A percentile compares a stretch with the other conserved stretches of the same genome.
These are phyloP conservation scores for Agrocybe pediades DNA, from an alignment of 768 basidiomycete species.

Conservation along the genomic window DNA sequence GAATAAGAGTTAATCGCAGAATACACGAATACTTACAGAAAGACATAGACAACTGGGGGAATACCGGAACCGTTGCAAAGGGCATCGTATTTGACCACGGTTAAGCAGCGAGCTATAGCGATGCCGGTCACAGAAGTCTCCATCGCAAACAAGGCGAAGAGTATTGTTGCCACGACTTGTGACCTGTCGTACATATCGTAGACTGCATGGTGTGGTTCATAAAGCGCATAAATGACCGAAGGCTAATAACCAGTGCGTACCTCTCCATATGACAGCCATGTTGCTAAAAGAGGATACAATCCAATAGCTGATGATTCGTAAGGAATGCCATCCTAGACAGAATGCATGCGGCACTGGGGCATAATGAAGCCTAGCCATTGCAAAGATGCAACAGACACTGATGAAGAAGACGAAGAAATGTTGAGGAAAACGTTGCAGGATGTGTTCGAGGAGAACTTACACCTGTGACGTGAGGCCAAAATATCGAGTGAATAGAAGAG, in stretches of 20 bases:
- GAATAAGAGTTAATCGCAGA: too few relatives aligned
- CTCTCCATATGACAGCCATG: slow-evolving; percentile 4
- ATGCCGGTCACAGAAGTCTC: slow-evolving; percentile 5
- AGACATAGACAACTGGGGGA: neutral
- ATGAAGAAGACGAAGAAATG: neutral
- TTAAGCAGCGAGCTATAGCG: neutral
- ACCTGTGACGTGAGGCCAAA: slow-evolving; percentile 5
- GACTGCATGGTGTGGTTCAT: slow-evolving; percentile 1
- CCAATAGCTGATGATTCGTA: slow-evolving; percentile 5
- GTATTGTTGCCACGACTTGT: neutral
- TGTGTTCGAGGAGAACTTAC: neutral
- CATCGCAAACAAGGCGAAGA: neutral
- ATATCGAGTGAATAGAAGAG: slow-evolving; percentile 8
- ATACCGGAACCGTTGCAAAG: slow-evolving; percentile 1
- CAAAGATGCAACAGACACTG: neutral
- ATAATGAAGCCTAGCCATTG: neutral
- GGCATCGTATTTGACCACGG: neutral
- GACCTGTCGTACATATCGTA: slow-evolving; percentile 8
- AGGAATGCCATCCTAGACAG: slow-evolving; percentile 6
- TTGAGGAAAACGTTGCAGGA: neutral
- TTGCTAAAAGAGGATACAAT: slow-evolving; percentile 2
- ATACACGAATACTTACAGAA: slow-evolving; percentile 2
- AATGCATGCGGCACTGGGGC: neutral
- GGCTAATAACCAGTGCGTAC: neutral
- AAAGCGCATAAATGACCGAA: neutral